Evolutionary conservation across 2,329 filamentous ascomycete species (phyloP).

Genomic region (Arthrinium puccinioides): DNA sequence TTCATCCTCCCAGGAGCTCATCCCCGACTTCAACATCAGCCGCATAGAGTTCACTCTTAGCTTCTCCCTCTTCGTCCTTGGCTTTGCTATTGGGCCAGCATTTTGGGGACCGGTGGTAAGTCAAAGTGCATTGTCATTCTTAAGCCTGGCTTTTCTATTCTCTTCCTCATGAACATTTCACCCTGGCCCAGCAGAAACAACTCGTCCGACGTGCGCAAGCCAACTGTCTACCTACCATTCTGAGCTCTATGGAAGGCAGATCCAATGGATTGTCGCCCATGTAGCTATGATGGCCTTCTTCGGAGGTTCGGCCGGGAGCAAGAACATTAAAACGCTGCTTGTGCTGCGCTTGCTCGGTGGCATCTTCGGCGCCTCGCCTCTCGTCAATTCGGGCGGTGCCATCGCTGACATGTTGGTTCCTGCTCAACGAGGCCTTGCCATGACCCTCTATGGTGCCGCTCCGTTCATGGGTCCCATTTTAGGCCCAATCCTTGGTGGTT

Average conservation of each 20-base stretch:
- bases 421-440: conserved; percentile 45
- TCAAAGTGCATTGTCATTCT: neutral
- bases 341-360: conserved; percentile 65
- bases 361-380: conserved; percentile 52
- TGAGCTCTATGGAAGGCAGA: conserved; percentile 55
- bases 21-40: conserved; percentile 29
- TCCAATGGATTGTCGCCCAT: conserved; percentile 53
- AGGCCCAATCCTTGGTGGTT: conserved; percentile 56
- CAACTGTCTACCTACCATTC: too few relatives aligned
- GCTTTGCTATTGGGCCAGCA: conserved; percentile 41
- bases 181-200: too few relatives aligned
- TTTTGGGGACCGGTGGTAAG: conserved; percentile 41
- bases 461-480: conserved; percentile 56
- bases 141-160: neutral
- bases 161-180: too few relatives aligned
- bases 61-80: conserved; percentile 44
- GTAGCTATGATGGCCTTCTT: conserved; percentile 53
- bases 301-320: conserved; percentile 47
- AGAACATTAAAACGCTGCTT: conserved; percentile 52
- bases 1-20: conserved; percentile 27
- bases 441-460: conserved; percentile 36
- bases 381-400: conserved; percentile 56
- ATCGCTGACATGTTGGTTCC: conserved; percentile 57
- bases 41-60: conserved; percentile 37
- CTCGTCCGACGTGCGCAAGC: too few relatives aligned